phyloP scores from a whole-genome alignment of 2,329 filamentous ascomycete species.

The Clathrospora elynae region DNA sequence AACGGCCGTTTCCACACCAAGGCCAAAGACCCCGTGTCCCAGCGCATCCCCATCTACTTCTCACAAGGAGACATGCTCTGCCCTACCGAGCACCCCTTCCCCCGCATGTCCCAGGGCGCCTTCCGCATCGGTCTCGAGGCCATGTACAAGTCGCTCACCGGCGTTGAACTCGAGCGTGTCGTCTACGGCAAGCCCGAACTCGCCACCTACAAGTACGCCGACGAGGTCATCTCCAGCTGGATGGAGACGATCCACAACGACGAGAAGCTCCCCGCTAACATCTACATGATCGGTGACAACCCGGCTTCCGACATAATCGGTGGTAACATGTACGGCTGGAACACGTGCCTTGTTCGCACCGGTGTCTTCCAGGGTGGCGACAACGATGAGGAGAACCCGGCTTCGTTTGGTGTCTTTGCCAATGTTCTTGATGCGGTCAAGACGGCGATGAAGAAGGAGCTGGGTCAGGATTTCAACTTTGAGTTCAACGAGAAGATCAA shows the following conservation, averaged over 20 bases:
- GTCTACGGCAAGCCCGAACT: slow-evolving; percentile 77
- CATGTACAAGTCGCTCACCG: slow-evolving; percentile 73
- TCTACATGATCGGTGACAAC: slow-evolving; percentile 81
- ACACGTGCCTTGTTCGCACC: slow-evolving; percentile 77
- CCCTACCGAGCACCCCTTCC: slow-evolving; percentile 62
- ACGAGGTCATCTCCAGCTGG: slow-evolving; percentile 73
- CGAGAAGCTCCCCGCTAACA: slow-evolving; percentile 68
- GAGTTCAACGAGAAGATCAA: slow-evolving; percentile 74
- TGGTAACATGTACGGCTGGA: slow-evolving; percentile 82
- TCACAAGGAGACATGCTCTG: slow-evolving; percentile 69
- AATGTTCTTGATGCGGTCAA: slow-evolving; percentile 75
- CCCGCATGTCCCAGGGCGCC: slow-evolving; percentile 74
- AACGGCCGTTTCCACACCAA: slow-evolving; percentile 69
- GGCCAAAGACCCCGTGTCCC: slow-evolving; percentile 67
- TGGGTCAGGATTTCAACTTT: slow-evolving; percentile 76
- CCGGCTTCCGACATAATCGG: slow-evolving; percentile 75
- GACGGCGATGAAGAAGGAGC: slow-evolving; percentile 69
- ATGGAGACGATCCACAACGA: slow-evolving; percentile 78
- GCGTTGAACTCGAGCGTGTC: slow-evolving; percentile 73
- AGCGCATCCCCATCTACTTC: slow-evolving; percentile 77
- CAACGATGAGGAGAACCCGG: slow-evolving; percentile 77
- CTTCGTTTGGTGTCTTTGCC: slow-evolving; percentile 75
- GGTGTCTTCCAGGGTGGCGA: slow-evolving; percentile 78
- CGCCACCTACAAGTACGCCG: slow-evolving; percentile 79
- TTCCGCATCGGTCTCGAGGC: slow-evolving; percentile 76